Evolutionary conservation across 164 flowering plant species (phyloP).

Genomic region (Stephania yunnanensis): DNA sequence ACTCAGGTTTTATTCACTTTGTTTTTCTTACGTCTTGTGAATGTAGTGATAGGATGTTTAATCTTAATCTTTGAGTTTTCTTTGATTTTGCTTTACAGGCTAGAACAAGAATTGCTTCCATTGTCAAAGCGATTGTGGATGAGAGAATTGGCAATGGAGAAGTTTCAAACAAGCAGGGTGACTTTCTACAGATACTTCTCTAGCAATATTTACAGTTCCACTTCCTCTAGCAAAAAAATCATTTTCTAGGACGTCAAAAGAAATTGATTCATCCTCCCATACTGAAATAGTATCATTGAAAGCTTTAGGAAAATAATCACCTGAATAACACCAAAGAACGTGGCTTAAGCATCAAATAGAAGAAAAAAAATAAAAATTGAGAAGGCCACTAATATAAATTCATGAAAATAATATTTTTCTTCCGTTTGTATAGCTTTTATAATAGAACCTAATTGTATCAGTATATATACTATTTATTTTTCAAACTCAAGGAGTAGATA

Average conservation of each 20-base stretch:
- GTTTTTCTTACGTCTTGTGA: no score
- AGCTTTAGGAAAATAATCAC: conserved; percentile 80
- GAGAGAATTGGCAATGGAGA: no score
- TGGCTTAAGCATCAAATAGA: neutral
- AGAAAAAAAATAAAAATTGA: neutral
- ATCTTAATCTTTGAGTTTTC: no score
- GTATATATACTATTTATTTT: neutral
- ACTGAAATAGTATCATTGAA: conserved; percentile 52
- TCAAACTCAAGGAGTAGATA: neutral
- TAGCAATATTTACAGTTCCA: conserved; percentile 43
- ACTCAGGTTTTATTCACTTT: no score
- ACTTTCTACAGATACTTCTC: no score
- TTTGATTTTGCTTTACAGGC: no score
- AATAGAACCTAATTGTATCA: neutral
- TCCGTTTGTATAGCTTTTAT: neutral
- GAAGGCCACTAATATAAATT: neutral
- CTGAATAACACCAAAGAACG: conserved; percentile 29
- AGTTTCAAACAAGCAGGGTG: no score
- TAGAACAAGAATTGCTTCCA: no score
- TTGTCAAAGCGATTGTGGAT: no score
- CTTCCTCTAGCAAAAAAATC: conserved; percentile 61
- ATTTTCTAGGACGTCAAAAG: conserved; percentile 59
- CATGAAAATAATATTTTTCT: neutral
- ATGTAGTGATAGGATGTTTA: no score
- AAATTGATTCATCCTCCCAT: conserved; percentile 94